Base-by-base conservation (phyloP, 805 yeast genomes). In the Saccharomycopsis synnaedendra region DNA sequence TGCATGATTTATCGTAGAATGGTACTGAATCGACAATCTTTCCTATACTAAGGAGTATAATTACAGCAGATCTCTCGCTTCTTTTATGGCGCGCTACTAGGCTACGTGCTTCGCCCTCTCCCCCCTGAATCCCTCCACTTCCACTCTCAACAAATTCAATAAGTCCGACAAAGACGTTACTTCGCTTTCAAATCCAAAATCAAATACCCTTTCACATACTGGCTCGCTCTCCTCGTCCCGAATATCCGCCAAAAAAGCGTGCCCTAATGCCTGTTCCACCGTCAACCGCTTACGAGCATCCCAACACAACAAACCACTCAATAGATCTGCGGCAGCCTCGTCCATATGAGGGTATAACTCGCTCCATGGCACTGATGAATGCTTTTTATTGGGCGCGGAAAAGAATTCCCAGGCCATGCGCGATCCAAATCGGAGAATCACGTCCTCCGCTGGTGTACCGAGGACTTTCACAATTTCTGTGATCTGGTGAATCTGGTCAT, bases 401-500 rank as follows among this genome's bases (percentile, higher is more conserved):
- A 75, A 69, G 48, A 70, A 58, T 19, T 72, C 74, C 68, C 71
- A 69, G 1, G 78, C 72, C 39, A 64, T 62, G 3, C 67, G 58
- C 0, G 79, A 67, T 1, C 73, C 74, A 60, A 66, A 76, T n/a
- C 60, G 58, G 27, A 56, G 40, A 5, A 78, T 61, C 2, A 75
- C 60, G 3, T 66, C 71, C 32, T 62, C 66, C 0, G 79, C 62
- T 0, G 96, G 96, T 0, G 79, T 64, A 0, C 96, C 97, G 44
- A 87, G 63, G 0, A 83, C 70, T 57, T 77, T 76, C 46, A 79
- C 65, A 19, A 89, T 85, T 58, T 78, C 82, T 40, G 68, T 71
- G 5, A 86, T 62, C 62, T 89, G 97, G 53, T 82, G 82, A 51
- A 75, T 56, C 49, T 81, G 80, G 60, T 79, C 80, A 49, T 74